Conservation (phyloP, 108 stramenopile species). For the Hondaea fermentalgiana region DNA sequence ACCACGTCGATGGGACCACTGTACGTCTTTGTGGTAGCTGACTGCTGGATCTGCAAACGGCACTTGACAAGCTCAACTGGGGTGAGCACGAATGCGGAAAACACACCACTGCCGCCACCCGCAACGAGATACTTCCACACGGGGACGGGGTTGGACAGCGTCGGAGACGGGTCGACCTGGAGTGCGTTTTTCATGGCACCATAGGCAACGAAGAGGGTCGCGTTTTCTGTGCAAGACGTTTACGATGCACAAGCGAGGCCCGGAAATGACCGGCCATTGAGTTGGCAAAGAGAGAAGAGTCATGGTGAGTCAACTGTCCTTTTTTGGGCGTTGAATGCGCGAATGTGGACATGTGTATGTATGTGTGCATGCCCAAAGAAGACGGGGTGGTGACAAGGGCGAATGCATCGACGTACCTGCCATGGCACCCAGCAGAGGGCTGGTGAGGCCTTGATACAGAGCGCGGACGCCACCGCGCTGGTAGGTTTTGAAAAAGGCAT, state of each 20-base stretch:
- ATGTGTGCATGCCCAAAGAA: neutral
- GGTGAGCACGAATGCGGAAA: neutral
- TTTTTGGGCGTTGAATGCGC: no score
- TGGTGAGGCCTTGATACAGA: neutral
- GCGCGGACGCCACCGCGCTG: neutral
- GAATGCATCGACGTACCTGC: neutral
- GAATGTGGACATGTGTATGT: neutral
- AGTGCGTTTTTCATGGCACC: constrained; percentile 5
- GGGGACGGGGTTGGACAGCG: neutral
- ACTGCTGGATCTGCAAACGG: neutral
- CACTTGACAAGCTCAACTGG: constrained; percentile 8
- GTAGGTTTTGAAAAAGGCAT: neutral
- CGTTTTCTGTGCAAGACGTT: neutral
- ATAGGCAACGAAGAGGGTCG: neutral
- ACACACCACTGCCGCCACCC: neutral
- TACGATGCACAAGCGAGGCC: no score
- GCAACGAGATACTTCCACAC: neutral
- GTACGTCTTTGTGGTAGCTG: neutral
- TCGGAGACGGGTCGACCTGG: neutral
- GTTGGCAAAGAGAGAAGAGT: no score
- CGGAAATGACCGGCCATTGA: no score
- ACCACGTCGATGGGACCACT: neutral
- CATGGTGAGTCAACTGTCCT: no score
- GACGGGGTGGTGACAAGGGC: no score
- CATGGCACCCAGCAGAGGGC: constrained; percentile 2